Evolutionary conservation across 306 rosid species (phyloP), one percentile per base, ranked within the genome.

Genomic region (Malus fusca): DNA sequence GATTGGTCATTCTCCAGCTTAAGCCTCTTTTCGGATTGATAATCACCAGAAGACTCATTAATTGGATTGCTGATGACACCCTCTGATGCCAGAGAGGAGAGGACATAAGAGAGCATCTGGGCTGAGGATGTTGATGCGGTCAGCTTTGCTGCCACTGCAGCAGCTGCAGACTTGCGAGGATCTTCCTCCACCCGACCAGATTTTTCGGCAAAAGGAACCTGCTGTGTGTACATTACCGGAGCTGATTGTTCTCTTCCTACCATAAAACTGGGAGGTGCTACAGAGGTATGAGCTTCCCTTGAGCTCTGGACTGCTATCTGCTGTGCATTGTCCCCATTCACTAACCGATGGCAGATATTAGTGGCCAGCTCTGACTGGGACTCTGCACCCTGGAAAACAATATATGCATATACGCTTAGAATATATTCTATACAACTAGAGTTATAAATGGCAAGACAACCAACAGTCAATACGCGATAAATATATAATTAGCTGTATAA

Each of bases 91-190:
- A 95, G 79, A 44, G 99, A 92, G 73, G 99, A 95, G 30, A 95
- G 87, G 84, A 92, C 99, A 79, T 83, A 95, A 25, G 99, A 89
- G 69, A 95, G 92, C 99, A 95, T 90, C 84, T 95, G 89, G 18
- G 88, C 97, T 0, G 99, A 95, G 78, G 97, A 92, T 40, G 97
- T 92, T 4, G 99, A 95, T 23, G 97, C 97, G 3, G 99, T 89
- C 64, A 95, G 88, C 84, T 95, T 92, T 22, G 99, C 99, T 8
- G 99, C 99, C 81, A 95, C 97, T 19, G 98, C 99, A 42, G 99
- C 99, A 35, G 99, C 99, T 17, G 98, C 99, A 69, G 99, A 92
- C 81, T 90, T 95, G 72, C 90, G 95, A 2, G 92, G 89, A 73
- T 95, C 97, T 72, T 90, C 97, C 80, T 87, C 95, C 30, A 25